These are phyloP conservation scores for Phytophthora niederhauseri DNA, from an alignment of 352 stramenopile genomes.

Conservation along the genomic window DNA sequence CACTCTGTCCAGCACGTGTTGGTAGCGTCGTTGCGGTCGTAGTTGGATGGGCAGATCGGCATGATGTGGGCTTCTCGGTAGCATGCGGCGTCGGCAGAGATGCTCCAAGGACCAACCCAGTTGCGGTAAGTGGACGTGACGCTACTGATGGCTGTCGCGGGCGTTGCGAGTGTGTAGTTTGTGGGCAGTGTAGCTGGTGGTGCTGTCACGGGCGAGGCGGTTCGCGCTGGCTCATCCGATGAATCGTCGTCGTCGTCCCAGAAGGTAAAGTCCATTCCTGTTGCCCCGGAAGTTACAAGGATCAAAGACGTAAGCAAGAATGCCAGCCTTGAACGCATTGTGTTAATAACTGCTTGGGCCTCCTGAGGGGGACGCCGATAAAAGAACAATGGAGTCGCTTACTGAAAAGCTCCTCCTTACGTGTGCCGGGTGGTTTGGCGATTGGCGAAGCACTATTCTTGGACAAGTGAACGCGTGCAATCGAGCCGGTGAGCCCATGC, in stretches of 20 bases:
- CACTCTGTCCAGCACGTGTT: slow-evolving; percentile 58
- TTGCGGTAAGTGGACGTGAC: slow-evolving; percentile 26
- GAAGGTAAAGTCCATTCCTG: slow-evolving; percentile 15
- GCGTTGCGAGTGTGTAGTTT: slow-evolving; percentile 16
- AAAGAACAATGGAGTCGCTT: slow-evolving; percentile 10
- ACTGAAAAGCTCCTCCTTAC: neutral
- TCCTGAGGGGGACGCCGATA: neutral
- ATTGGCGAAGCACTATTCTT: neutral
- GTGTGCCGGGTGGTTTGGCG: neutral
- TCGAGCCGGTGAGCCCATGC: neutral
- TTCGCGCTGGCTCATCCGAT: neutral
- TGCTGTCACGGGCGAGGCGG: neutral
- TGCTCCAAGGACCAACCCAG: slow-evolving; percentile 42
- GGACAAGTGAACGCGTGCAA: neutral
- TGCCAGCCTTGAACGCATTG: neutral
- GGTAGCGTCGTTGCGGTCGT: slow-evolving; percentile 45
- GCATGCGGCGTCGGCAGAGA: slow-evolving; percentile 17
- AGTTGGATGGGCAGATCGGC: slow-evolving; percentile 37
- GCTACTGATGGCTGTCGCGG: slow-evolving; percentile 8
- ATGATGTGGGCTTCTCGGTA: slow-evolving; percentile 39
- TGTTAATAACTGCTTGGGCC: neutral
- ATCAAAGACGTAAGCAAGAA: slow-evolving; percentile 8
- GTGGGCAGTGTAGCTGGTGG: neutral
- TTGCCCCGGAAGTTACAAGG: neutral
- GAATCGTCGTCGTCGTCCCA: slow-evolving; percentile 13